Percentiles rank a stretch among this genome's conserved stretches.
phyloP scores from a whole-genome alignment of 2,329 filamentous ascomycete genomes.

The Scorias spongiosa region DNA sequence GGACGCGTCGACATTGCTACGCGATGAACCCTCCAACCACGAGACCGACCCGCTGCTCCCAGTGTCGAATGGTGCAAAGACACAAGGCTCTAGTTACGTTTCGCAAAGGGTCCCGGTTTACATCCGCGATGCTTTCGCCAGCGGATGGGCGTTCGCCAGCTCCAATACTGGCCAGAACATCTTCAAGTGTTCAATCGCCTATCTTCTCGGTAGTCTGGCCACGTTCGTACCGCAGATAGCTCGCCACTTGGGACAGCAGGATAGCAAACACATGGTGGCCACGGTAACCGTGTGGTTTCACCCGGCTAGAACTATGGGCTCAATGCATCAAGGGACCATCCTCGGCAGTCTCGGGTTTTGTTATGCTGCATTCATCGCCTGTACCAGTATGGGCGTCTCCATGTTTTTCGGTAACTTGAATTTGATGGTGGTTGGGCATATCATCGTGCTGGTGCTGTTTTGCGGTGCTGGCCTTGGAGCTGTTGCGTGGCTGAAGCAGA shows the following conservation, averaged over 20 bases:
- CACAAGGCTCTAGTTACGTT: background rate
- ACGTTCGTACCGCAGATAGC: slow-evolving; percentile 68
- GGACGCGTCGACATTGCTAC: slow-evolving; percentile 23
- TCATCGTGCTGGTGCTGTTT: slow-evolving; percentile 66
- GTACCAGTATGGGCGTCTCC: slow-evolving; percentile 78
- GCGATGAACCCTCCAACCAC: slow-evolving; percentile 26
- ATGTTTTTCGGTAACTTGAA: slow-evolving; percentile 59
- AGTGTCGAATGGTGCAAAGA: slow-evolving; percentile 8
- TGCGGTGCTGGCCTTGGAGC: slow-evolving; percentile 77
- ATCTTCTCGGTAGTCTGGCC: slow-evolving; percentile 69
- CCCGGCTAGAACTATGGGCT: slow-evolving; percentile 69
- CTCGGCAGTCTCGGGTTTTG: slow-evolving; percentile 63
- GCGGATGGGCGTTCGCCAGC: slow-evolving; percentile 37
- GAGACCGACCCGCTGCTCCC: slow-evolving; percentile 20
- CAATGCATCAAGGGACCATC: slow-evolving; percentile 73
- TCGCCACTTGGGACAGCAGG: slow-evolving; percentile 60
- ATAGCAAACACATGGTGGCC: slow-evolving; percentile 86
- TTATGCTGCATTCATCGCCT: slow-evolving; percentile 61
- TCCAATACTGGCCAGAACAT: slow-evolving; percentile 66
- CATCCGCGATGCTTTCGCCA: background rate
- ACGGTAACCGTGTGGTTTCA: slow-evolving; percentile 94
- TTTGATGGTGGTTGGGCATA: slow-evolving; percentile 57
- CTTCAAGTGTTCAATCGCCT: slow-evolving; percentile 82
- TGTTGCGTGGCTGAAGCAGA: slow-evolving; percentile 38
- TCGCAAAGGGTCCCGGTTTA: background rate